Evolutionary conservation across 148 eudicot species (phyloP), one percentile per base, ranked within the genome.

Genomic region (Chenopodium suecicum): DNA sequence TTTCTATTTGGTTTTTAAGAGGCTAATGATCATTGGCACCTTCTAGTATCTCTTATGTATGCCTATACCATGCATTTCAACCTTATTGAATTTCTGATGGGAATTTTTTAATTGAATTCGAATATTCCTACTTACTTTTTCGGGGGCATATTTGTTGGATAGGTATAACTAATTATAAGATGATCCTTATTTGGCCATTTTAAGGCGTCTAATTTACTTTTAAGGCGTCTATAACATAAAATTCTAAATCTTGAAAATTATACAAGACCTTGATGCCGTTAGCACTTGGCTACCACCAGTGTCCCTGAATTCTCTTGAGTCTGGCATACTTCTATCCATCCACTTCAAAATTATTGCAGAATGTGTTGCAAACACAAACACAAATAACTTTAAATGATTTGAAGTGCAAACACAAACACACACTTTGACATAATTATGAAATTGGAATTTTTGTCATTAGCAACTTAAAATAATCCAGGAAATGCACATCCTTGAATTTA

Each of bases 61-160:
- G 71, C 75, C 79, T 29, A 52, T 74, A 58, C 69, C 70, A 31
- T 41, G 52, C 16, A 52, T 32, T 50, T 52, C 23, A n/a, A 71
- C 46, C 44, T 8, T 70, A 47, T 63, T 47, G 44, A 41, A 7
- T 72, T 4, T 44, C n/a, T 56, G 19, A 47, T 22, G 41, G 16
- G 29, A 63, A 67, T 29, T 11, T 22, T 22, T 73, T 29, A 27
- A 63, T 37, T 25, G 46, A 69, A 41, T 58, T 56, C 4, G 37
- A 56, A 73, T 12, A 41, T 79, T 22, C 23, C 63, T 74, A 44
- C 48, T 29, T 78, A 62, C 17, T 63, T 83, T 79, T 31, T 37
- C 11, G 19, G 68, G 56, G 68, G 32, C 34, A 63, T 63, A 22
- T 11, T 29, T 22, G 66, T 29, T 31, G 66, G 65, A 50, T 1